Percentiles rank a stretch among this genome's conserved stretches.
Evolutionary conservation across 345 rosid species (phyloP).

Genomic region (Schrenkiella parvula): DNA sequence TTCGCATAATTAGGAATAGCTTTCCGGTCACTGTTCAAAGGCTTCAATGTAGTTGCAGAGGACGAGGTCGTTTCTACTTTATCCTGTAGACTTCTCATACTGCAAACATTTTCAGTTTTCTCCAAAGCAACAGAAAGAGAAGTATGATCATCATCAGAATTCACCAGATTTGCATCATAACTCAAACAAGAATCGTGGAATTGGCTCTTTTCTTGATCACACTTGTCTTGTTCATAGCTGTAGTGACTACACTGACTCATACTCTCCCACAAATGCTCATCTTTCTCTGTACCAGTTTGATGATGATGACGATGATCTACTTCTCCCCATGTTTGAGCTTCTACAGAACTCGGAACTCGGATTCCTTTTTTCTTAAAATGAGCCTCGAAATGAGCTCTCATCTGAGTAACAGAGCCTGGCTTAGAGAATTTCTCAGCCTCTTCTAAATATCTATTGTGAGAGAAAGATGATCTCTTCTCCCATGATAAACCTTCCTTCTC

Average conservation of each 20-base stretch:
- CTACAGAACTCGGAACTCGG: slow-evolving; percentile 40
- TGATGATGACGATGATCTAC: slow-evolving; percentile 19
- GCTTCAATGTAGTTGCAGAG: background rate
- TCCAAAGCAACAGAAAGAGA: slow-evolving; percentile 12
- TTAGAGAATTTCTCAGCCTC: slow-evolving; percentile 79
- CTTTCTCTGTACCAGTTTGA: slow-evolving; percentile 27
- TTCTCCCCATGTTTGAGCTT: slow-evolving; percentile 32
- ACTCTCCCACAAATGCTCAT: slow-evolving; percentile 23
- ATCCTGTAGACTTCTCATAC: background rate
- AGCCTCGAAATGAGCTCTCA: slow-evolving; percentile 83
- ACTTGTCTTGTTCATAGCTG: slow-evolving; percentile 2
- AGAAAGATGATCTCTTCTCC: slow-evolving; percentile 89
- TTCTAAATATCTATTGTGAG: slow-evolving; percentile 78
- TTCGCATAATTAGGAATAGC: background rate
- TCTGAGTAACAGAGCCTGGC: slow-evolving; percentile 75
- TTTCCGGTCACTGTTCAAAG: background rate
- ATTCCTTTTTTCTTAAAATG: slow-evolving; percentile 73
- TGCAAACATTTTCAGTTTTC: background rate
- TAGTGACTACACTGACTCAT: slow-evolving; percentile 10
- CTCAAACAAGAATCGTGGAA: slow-evolving; percentile 31
- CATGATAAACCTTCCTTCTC: slow-evolving; percentile 68
- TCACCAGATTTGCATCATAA: slow-evolving; percentile 40
- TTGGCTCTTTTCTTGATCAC: slow-evolving; percentile 19
- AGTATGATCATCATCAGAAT: background rate
- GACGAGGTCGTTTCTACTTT: background rate